phyloP scores from a whole-genome alignment of 345 rosid species.

The Trapa incisa region DNA sequence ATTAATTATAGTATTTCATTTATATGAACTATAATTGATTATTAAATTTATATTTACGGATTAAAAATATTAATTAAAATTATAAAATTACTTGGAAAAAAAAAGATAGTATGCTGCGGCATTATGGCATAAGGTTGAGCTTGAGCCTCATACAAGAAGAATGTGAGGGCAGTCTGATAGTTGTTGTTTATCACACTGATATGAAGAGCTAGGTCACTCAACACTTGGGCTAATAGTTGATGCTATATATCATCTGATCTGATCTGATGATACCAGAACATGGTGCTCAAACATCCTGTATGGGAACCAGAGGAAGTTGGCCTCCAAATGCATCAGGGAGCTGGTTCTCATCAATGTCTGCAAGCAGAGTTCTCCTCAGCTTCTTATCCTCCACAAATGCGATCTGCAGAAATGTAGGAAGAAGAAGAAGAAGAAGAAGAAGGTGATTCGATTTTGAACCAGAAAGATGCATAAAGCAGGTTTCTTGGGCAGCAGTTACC shows the following conservation, averaged over 20 bases:
- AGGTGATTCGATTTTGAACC: neutral
- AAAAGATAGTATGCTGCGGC: too few relatives aligned
- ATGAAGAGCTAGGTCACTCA: neutral
- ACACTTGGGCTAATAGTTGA: too few relatives aligned
- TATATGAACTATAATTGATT: too few relatives aligned
- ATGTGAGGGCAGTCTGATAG: too few relatives aligned
- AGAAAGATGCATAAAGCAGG: neutral
- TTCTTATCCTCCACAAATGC: constrained; percentile 72
- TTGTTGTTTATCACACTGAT: neutral
- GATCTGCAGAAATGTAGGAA: constrained; percentile 31
- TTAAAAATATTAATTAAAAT: too few relatives aligned
- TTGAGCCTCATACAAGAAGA: too few relatives aligned
- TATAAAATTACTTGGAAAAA: too few relatives aligned
- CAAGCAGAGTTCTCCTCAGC: constrained; percentile 41
- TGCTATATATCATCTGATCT: too few relatives aligned
- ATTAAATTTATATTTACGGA: too few relatives aligned
- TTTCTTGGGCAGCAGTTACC: constrained; percentile 19
- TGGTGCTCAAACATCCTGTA: constrained; percentile 30
- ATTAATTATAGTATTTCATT: too few relatives aligned
- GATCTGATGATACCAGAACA: too few relatives aligned
- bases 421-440: neutral
- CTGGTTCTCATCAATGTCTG: constrained; percentile 68
- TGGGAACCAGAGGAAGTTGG: constrained; percentile 46
- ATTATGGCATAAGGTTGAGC: too few relatives aligned
- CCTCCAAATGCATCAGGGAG: constrained; percentile 78